These are phyloP conservation scores for Friedmanniomyces simplex DNA, from an alignment of 495 filamentous ascomycete species.

Conservation along the genomic window DNA sequence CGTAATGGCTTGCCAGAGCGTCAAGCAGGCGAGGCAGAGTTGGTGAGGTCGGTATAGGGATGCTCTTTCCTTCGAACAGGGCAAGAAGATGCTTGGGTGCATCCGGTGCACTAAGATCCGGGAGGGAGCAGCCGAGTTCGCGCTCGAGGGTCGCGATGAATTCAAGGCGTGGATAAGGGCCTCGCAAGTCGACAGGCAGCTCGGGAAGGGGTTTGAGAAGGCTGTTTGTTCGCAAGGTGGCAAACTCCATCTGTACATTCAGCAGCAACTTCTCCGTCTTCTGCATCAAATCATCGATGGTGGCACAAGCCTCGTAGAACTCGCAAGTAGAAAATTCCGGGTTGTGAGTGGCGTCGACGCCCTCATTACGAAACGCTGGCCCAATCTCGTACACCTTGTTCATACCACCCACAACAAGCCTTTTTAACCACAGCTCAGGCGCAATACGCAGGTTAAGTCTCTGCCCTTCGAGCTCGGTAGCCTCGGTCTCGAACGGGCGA, in stretches of 20 bases:
- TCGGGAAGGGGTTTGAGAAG: conserved; percentile 39
- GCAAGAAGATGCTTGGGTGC: conserved; percentile 46
- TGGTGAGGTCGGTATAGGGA: conserved; percentile 42
- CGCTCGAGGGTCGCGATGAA: conserved; percentile 74
- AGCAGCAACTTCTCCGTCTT: conserved; percentile 53
- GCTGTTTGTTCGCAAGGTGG: conserved; percentile 14
- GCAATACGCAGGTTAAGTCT: conserved; percentile 71
- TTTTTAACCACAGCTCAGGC: conserved; percentile 91
- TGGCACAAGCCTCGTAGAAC: conserved; percentile 83
- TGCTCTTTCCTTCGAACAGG: conserved; percentile 46
- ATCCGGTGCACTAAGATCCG: conserved; percentile 48
- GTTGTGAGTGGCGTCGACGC: conserved; percentile 83
- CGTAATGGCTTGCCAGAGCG: conserved; percentile 59
- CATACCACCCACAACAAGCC: conserved; percentile 83
- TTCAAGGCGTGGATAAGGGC: conserved; percentile 56
- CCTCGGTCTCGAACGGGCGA: conserved; percentile 67
- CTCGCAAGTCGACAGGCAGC: conserved; percentile 47
- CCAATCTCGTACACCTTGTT: conserved; percentile 88
- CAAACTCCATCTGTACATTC: background rate
- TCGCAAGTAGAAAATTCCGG: conserved; percentile 96
- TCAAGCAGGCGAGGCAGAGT: conserved; percentile 78
- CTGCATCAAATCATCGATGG: conserved; percentile 61
- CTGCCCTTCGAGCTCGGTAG: conserved; percentile 59
- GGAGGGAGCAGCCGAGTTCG: conserved; percentile 44
- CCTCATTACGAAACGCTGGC: conserved; percentile 88